Conservation (phyloP, 352 stramenopile species). For the Globisporangium lucens region DNA sequence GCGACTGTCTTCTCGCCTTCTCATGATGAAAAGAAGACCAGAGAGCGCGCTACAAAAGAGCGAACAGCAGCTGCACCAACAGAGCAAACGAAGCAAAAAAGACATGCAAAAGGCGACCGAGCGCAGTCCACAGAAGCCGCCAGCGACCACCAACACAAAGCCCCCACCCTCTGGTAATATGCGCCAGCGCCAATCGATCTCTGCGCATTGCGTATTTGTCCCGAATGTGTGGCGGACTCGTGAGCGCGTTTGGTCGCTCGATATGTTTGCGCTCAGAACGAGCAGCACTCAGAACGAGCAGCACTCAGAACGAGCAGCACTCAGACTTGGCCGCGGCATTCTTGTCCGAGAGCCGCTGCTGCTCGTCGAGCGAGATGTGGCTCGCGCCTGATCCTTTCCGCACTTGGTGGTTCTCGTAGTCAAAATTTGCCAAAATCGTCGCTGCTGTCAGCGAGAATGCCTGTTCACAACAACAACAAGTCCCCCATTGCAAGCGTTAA, state of each 20-base stretch:
- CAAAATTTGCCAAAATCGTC: constrained; percentile 77
- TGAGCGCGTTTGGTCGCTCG: not conserved
- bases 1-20: not conserved
- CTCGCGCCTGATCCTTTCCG: constrained; percentile 35
- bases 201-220: not conserved
- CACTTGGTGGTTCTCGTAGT: constrained; percentile 60
- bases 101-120: not conserved
- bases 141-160: not conserved
- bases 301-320: constrained; percentile 31
- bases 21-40: not conserved
- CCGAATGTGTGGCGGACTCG: not conserved
- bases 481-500: constrained; percentile 1
- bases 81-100: not conserved
- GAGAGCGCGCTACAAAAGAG: not conserved
- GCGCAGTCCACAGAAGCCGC: not conserved
- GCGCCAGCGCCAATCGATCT: not conserved
- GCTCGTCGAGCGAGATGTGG: constrained; percentile 39
- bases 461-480: constrained; percentile 18
- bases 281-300: constrained; percentile 48
- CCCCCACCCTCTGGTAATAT: no score
- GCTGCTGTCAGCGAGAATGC: constrained; percentile 65
- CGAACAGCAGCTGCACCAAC: not conserved
- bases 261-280: constrained; percentile 9
- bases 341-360: constrained; percentile 15
- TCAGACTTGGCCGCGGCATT: constrained; percentile 24